Evolutionary conservation across 2,329 filamentous ascomycete genomes (phyloP).

Genomic region (Gaeumannomyces tritici): DNA sequence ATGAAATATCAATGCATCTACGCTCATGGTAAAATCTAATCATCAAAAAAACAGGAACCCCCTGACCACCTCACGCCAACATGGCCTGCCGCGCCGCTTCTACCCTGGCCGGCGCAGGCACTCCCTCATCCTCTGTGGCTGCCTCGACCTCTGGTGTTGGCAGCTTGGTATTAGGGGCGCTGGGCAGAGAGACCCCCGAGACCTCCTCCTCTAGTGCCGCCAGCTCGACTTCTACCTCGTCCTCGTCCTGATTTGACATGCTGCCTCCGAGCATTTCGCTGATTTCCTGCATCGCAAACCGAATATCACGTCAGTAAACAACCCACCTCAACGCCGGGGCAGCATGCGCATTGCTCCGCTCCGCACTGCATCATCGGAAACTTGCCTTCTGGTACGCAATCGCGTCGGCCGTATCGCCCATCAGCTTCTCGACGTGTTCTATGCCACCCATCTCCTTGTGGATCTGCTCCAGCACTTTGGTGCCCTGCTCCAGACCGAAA

Average conservation of each 20-base stretch:
- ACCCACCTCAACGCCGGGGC: background rate
- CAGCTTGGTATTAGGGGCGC: slow-evolving; percentile 36
- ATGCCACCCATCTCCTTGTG: slow-evolving; percentile 93
- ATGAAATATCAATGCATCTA: background rate
- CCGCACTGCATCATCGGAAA: background rate
- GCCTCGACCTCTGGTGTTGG: background rate
- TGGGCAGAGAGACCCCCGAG: slow-evolving; percentile 36
- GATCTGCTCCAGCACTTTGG: slow-evolving; percentile 79
- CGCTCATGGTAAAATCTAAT: background rate
- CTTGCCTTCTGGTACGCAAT: slow-evolving; percentile 78
- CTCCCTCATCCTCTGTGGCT: slow-evolving; percentile 1
- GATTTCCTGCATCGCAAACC: slow-evolving; percentile 55
- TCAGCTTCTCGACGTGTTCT: slow-evolving; percentile 86
- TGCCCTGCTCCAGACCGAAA: slow-evolving; percentile 87
- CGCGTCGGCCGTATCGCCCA: slow-evolving; percentile 86
- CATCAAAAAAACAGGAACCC: background rate
- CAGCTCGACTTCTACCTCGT: slow-evolving; percentile 94
- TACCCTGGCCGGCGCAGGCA: background rate
- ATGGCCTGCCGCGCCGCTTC: slow-evolving; percentile 3
- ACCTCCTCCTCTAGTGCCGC: slow-evolving; percentile 64
- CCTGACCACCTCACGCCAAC: background rate
- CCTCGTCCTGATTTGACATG: slow-evolving; percentile 91
- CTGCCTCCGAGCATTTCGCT: slow-evolving; percentile 81
- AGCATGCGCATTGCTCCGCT: background rate
- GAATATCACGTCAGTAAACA: slow-evolving; percentile 2